Base-by-base conservation (phyloP, 2,329 filamentous ascomycete species). In the Cordyceps pruinosa region DNA sequence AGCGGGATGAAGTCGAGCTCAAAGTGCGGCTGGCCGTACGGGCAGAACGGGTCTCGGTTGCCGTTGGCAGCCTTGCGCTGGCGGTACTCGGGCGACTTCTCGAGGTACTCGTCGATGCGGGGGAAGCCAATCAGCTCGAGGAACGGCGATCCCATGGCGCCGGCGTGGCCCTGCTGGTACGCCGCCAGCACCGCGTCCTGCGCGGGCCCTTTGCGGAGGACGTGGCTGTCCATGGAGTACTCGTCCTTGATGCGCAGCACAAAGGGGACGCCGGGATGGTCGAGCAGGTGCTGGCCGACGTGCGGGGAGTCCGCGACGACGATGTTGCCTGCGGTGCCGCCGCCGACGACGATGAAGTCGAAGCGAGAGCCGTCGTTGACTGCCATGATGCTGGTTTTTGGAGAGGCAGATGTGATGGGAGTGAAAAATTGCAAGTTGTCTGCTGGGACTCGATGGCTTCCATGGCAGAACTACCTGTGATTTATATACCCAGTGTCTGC, bases 241-340 rank as follows among this genome's bases (percentile, higher is more conserved):
- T 71, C 23, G 17, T 58, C 56, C 49, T 58, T 58, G 49, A 58
- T 23, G 4, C 37, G 35, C 21, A 78, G 77, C 15, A 80, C 72
- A 52, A 79, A 72, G 1, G 75, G 57, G 1, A 58, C 57, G 5
- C 57, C 79, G 44, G 80, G 80, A 46, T 84, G 83, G 64, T 88
- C 84, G 58, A 84, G 74, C 4, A 88, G 73, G 69, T 87, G 85
- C 58, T 77, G 79, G 5, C 85, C 85, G 3, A 89, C 84, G 45
- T 85, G 82, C 1, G 80, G 79, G 0, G 82, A 78, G 60, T 86
- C 75, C 4, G 77, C 72, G 19, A 85, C 71, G 12, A 73, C 66
- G n/a, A 69, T 66, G 41, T 70, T 68, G 28, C 70, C 69, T 4
- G 69, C 69, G 2, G 70, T 71, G 8, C 71, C 71, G n/a, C 70